Evolutionary conservation across 2,329 filamentous ascomycete species (phyloP), one percentile per base, ranked within the genome.

Genomic region (Fusarium subglutinans): DNA sequence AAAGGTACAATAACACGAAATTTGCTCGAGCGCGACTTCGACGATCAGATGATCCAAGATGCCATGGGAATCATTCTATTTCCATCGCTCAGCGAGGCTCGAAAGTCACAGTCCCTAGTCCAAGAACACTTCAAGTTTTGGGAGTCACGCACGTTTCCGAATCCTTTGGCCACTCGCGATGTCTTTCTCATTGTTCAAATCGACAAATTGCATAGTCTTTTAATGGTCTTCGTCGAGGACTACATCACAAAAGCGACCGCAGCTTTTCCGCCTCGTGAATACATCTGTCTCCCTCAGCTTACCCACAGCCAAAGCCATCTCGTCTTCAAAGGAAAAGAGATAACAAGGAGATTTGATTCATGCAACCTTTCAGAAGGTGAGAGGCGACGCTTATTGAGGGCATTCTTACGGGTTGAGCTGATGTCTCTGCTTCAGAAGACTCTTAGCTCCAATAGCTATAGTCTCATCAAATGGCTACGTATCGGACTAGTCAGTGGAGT

Each of bases 181-280:
- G 1, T 28, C 14, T 4, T 7, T 9, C 58, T 71, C 1, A 14
- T 33, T 14, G 33, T 7, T 14, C 24, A 66, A 18, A 33, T 73
- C 6, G 48, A 69, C 22, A 63, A 47, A 40, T 22, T 73, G 10
- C 58, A 67, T 37, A 56, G 44, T 7, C 38, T 57, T 43, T 22
- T 75, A 1, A 26, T 73, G 9, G n/a, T 69, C 3, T 72, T 73
- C 17, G 66, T 73, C 13, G 70, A 69, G 18, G 70, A 72, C 44
- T 75, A 75, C 40, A 43, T 75, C 6, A 65, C 67, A 15, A 75
- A 75, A n/a, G 67, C 70, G 12, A 72, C 62, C 6, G 67, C 67
- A 8, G 18, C 38, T 8, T 74, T 69, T 15, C 70, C 57, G 8
- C 70, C 70, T 13, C 58, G 73, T 17, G 64, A 72, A 17, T 75